phyloP scores from a whole-genome alignment of 1,284 basidiomycete genomes.

The Agroathelia rolfsii region DNA sequence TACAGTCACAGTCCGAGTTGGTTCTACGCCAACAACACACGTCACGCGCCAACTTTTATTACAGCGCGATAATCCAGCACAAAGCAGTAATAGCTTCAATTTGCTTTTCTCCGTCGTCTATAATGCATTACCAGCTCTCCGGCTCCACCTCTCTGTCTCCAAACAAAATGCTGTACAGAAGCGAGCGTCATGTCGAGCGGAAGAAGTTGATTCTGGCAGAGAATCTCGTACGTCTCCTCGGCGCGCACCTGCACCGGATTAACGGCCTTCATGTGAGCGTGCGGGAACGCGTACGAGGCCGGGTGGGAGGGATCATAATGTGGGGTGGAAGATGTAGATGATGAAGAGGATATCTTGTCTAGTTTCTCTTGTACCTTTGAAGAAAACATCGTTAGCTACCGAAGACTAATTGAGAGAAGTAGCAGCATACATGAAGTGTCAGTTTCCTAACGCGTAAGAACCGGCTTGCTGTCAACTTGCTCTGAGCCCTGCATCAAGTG shows the following conservation, averaged over 20 bases:
- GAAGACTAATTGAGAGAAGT: conserved; percentile 1
- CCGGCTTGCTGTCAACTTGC: conserved; percentile 81
- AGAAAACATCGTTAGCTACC: not conserved
- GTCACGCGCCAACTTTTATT: too few species aligned
- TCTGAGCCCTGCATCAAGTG: conserved; percentile 46
- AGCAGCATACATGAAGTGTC: conserved; percentile 58
- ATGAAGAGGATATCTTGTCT: conserved; percentile 37
- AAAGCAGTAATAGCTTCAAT: too few species aligned
- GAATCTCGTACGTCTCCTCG: conserved; percentile 78
- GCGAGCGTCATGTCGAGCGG: conserved; percentile 84
- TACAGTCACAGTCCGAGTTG: too few species aligned
- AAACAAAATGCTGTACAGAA: conserved; percentile 79
- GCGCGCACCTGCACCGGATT: conserved; percentile 24
- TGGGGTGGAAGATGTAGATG: conserved; percentile 17
- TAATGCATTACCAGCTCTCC: conserved; percentile 80
- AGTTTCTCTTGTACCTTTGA: conserved; percentile 79
- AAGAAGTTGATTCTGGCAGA: conserved; percentile 77
- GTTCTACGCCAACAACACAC: too few species aligned
- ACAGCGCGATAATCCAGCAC: too few species aligned
- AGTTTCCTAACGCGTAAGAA: conserved; percentile 83
- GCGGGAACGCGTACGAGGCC: conserved; percentile 27
- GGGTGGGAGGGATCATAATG: conserved; percentile 32
- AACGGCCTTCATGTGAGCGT: conserved; percentile 8
- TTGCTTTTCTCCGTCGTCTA: too few species aligned
- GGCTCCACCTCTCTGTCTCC: conserved; percentile 75